These are phyloP conservation scores for Capsella rubella DNA, from an alignment of 441 rosid genomes.

Conservation along the genomic window DNA sequence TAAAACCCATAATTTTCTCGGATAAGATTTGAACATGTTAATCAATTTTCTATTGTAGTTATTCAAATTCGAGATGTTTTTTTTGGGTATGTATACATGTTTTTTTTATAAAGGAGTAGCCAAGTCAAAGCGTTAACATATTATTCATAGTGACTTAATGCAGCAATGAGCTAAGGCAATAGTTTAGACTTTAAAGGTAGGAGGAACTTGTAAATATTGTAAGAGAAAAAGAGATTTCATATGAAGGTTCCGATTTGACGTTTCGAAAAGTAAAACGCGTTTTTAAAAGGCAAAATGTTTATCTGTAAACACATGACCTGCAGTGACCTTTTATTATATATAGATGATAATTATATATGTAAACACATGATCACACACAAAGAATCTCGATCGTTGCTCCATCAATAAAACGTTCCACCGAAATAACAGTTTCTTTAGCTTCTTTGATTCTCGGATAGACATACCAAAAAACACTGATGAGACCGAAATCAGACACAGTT, in stretches of 20 bases:
- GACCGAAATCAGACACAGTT: conserved; percentile 1
- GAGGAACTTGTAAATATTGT: too few species aligned
- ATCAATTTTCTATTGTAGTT: neutral
- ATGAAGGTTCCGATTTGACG: too few species aligned
- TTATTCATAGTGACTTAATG: neutral
- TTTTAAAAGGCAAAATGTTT: conserved; percentile 11
- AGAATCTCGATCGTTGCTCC: conserved; percentile 22
- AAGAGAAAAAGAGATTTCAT: too few species aligned
- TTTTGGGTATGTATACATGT: too few species aligned
- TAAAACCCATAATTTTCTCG: neutral
- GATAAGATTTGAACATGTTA: neutral
- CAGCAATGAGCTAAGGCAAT: neutral
- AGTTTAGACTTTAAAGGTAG: neutral
- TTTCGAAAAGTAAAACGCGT: conserved; percentile 26
- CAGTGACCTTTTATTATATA: neutral
- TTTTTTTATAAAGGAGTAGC: neutral
- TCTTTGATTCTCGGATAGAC: conserved; percentile 15
- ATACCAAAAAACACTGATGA: conserved; percentile 7
- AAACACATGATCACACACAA: neutral
- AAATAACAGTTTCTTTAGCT: neutral
- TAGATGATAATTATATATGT: neutral
- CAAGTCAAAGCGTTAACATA: neutral
- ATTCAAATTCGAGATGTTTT: neutral
- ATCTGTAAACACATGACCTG: conserved; percentile 34
- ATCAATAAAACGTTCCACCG: neutral